phyloP scores from a whole-genome alignment of 495 filamentous ascomycete species.

The Penicillium tannophilum region DNA sequence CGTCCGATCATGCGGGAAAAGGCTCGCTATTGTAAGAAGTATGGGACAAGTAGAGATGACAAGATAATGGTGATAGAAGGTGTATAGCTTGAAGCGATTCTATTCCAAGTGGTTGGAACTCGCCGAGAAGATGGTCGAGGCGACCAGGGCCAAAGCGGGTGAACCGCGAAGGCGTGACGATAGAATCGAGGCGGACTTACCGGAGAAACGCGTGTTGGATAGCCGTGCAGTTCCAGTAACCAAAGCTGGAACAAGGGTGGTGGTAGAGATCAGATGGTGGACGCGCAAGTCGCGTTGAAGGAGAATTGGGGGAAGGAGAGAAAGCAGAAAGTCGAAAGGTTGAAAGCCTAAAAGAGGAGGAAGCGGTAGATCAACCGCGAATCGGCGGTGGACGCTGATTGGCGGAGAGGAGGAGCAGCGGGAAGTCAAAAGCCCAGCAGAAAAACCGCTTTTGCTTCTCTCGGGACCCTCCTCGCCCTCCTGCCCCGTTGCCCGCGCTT shows the following conservation, averaged over 20 bases:
- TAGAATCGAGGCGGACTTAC: constrained; percentile 20
- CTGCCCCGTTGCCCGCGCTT: constrained; percentile 15
- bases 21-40: neutral
- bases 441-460: constrained; percentile 17
- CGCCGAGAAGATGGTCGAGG: neutral
- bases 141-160: constrained; percentile 1
- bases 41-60: neutral
- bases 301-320: constrained; percentile 32
- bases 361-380: constrained; percentile 47
- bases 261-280: constrained; percentile 8
- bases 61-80: neutral
- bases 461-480: constrained; percentile 17
- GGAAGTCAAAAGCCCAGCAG: constrained; percentile 35
- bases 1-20: neutral
- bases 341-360: constrained; percentile 42
- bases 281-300: constrained; percentile 20
- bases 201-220: constrained; percentile 27
- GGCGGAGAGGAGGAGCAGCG: constrained; percentile 48
- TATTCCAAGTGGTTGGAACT: neutral
- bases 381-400: constrained; percentile 37
- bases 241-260: neutral
- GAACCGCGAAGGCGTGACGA: neutral
- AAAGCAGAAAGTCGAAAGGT: constrained; percentile 32
- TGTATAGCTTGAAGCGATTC: neutral
- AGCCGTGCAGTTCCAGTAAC: constrained; percentile 2